Conservation (phyloP, 2,329 filamentous ascomycete species). For the Sporothrix globosa region DNA sequence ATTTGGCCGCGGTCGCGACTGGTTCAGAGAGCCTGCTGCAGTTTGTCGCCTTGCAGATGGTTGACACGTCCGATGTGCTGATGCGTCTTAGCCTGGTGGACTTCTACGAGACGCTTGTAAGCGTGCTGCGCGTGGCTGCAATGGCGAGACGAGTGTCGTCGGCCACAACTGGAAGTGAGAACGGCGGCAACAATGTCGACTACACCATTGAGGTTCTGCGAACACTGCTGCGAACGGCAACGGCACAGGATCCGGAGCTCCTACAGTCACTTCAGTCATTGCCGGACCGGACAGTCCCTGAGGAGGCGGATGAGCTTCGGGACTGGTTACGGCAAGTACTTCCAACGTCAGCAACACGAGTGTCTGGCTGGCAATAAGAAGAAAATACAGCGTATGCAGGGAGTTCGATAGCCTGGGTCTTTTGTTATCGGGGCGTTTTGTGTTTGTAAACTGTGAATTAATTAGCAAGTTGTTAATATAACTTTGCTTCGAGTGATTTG, state of each 20-base stretch:
- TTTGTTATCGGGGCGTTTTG: background rate
- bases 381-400: no score
- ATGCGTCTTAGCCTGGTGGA: slow-evolving; percentile 58
- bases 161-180: slow-evolving; percentile 30
- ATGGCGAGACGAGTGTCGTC: slow-evolving; percentile 34
- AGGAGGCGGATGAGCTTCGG: slow-evolving; percentile 54
- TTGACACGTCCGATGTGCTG: slow-evolving; percentile 53
- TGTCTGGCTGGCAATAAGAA: slow-evolving; percentile 34
- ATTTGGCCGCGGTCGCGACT: slow-evolving; percentile 47
- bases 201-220: slow-evolving; percentile 47
- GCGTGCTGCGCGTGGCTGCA: slow-evolving; percentile 50
- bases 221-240: slow-evolving; percentile 48
- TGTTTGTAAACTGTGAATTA: background rate
- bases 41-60: slow-evolving; percentile 57
- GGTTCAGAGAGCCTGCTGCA: slow-evolving; percentile 48
- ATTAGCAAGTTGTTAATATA: background rate
- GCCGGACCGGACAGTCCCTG: slow-evolving; percentile 55
- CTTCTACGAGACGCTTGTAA: slow-evolving; percentile 57
- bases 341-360: slow-evolving; percentile 38
- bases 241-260: slow-evolving; percentile 47
- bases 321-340: slow-evolving; percentile 51
- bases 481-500: background rate
- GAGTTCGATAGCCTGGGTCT: background rate
- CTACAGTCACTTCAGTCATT: slow-evolving; percentile 47
- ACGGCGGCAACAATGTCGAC: slow-evolving; percentile 20